Percentiles rank a stretch among this genome's conserved stretches.
Evolutionary conservation across 805 yeast genomes (phyloP).

Genomic region (Yamadazyma laniorum): DNA sequence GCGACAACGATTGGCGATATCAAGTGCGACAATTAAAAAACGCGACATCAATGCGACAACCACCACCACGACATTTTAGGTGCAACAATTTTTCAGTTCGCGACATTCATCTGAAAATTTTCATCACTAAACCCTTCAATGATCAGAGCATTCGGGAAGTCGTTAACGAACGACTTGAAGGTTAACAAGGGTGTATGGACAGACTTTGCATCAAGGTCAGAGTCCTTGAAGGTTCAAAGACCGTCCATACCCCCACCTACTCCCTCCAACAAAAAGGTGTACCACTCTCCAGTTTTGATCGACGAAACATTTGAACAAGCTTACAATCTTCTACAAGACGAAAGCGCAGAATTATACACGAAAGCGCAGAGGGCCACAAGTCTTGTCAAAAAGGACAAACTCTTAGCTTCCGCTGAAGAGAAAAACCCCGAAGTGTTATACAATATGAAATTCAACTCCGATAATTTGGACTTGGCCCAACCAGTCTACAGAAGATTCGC

Average conservation of each 20-base stretch:
- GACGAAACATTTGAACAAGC: slow-evolving; percentile 73
- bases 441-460: slow-evolving; percentile 48
- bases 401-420: slow-evolving; percentile 61
- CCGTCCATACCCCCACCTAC: slow-evolving; percentile 48
- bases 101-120: slow-evolving; percentile 5
- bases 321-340: slow-evolving; percentile 53
- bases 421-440: slow-evolving; percentile 83
- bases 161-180: slow-evolving; percentile 5
- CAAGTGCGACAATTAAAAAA: too few species aligned
- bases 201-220: slow-evolving; percentile 30
- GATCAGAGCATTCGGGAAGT: slow-evolving; percentile 10
- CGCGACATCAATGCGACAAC: too few species aligned
- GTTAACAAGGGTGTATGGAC: slow-evolving; percentile 27
- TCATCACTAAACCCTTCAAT: slow-evolving; percentile 6
- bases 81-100: too few species aligned
- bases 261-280: slow-evolving; percentile 37
- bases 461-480: slow-evolving; percentile 60
- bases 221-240: slow-evolving; percentile 19
- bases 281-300: slow-evolving; percentile 66
- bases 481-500: slow-evolving; percentile 80
- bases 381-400: slow-evolving; percentile 18
- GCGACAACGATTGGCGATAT: too few species aligned
- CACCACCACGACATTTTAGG: too few species aligned
- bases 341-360: slow-evolving; percentile 42
- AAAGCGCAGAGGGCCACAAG: slow-evolving; percentile 30